These are phyloP conservation scores for Vanrija humicola DNA, from an alignment of 1,284 basidiomycete genomes.

Conservation along the genomic window DNA sequence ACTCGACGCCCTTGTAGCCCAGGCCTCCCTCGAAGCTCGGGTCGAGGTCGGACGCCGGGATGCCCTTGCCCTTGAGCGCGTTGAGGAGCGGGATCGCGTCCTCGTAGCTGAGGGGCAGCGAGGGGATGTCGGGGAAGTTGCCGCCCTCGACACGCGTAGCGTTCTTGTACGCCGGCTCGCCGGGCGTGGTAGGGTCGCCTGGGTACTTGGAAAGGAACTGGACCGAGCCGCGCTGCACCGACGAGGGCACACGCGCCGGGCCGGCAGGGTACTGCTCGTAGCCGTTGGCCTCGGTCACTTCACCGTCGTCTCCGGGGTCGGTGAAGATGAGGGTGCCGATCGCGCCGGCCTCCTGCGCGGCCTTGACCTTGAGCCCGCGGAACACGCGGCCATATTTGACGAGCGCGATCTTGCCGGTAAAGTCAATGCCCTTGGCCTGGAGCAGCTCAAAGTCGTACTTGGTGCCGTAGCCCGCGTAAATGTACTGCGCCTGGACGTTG, in stretches of 20 bases:
- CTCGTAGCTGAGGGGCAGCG: slow-evolving; percentile 55
- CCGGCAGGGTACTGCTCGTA: slow-evolving; percentile 75
- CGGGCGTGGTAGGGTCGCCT: slow-evolving; percentile 64
- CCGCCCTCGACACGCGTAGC: slow-evolving; percentile 63
- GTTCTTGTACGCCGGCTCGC: slow-evolving; percentile 79
- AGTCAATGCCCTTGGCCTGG: slow-evolving; percentile 60
- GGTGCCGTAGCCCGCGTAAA: slow-evolving; percentile 78
- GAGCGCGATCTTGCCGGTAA: slow-evolving; percentile 78
- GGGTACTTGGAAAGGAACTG: slow-evolving; percentile 71
- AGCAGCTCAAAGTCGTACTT: slow-evolving; percentile 72
- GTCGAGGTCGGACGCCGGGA: slow-evolving; percentile 42
- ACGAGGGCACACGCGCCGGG: slow-evolving; percentile 74
- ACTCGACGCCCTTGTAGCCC: slow-evolving; percentile 49
- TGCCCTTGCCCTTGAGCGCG: slow-evolving; percentile 45
- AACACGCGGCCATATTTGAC: slow-evolving; percentile 75
- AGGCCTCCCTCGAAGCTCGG: slow-evolving; percentile 53
- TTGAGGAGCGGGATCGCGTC: slow-evolving; percentile 53
- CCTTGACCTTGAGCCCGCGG: slow-evolving; percentile 65
- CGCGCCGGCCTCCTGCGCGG: slow-evolving; percentile 76
- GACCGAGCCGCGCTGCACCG: slow-evolving; percentile 79
- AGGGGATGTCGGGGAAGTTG: slow-evolving; percentile 78
- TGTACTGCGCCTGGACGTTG: slow-evolving; percentile 59
- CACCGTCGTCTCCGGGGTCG: slow-evolving; percentile 84
- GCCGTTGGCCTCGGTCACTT: slow-evolving; percentile 72
- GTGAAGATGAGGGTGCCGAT: slow-evolving; percentile 67